A percentile compares a stretch with the other conserved stretches of the same genome.
Conservation (phyloP, 129 eudicot genomes). For the Flaveria sonorensis region DNA sequence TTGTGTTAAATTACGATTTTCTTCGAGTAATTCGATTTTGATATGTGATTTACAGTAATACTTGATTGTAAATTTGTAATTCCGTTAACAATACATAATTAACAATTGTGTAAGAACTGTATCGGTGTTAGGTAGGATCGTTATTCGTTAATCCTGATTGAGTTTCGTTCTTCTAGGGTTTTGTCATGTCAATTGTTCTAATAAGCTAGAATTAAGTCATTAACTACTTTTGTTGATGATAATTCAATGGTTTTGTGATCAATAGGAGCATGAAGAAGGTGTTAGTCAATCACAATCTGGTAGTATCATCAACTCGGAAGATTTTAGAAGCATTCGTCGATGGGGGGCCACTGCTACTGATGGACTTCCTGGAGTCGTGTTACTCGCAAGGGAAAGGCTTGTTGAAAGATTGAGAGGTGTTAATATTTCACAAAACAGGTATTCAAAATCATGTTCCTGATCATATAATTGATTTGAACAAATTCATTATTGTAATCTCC, state of each 20-base stretch:
- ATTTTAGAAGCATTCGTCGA: conserved; percentile 39
- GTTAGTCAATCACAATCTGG: conserved; percentile 41
- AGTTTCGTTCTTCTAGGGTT: neutral
- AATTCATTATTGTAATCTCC: too few relatives aligned
- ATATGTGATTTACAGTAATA: neutral
- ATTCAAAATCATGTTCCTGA: neutral
- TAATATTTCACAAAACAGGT: conserved; percentile 63
- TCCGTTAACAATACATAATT: too few relatives aligned
- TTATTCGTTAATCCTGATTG: neutral
- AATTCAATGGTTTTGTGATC: conserved; percentile 18
- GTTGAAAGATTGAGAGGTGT: conserved; percentile 78
- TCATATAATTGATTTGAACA: too few relatives aligned
- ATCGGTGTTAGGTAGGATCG: neutral
- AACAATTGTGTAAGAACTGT: neutral
- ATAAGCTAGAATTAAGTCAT: neutral
- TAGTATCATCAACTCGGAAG: conserved; percentile 42
- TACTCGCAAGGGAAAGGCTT: conserved; percentile 92
- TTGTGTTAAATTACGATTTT: neutral
- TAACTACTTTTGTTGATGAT: conserved; percentile 49
- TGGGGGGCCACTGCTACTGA: conserved; percentile 48
- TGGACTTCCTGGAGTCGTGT: conserved; percentile 86
- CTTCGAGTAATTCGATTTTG: neutral
- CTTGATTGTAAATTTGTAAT: neutral
- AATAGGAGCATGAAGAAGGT: conserved; percentile 60
- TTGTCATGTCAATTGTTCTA: neutral